Percentiles rank a stretch among this genome's conserved stretches.
Conservation (phyloP, 768 basidiomycete genomes). For the Leucosporidium creatinivorum region DNA sequence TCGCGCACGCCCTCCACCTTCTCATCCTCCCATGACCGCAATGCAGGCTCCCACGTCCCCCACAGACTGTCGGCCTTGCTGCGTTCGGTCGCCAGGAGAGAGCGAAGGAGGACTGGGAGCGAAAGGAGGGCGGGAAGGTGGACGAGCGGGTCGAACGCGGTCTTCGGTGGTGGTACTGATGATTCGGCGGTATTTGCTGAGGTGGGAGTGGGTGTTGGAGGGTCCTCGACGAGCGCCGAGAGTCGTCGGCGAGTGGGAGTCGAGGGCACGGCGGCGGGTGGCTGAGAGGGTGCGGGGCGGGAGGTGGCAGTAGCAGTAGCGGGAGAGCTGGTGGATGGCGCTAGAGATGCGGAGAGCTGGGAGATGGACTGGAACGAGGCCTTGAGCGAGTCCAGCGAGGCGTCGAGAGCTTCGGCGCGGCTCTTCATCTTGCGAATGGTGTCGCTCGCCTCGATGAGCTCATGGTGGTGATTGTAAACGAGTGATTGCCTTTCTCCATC, state of each 20-base stretch:
- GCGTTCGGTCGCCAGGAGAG: background rate
- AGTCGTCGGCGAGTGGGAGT: background rate
- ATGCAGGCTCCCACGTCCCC: slow-evolving; percentile 35
- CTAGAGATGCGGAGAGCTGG: slow-evolving; percentile 33
- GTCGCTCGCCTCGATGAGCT: slow-evolving; percentile 85
- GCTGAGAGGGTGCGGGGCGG: background rate
- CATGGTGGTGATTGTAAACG: slow-evolving; percentile 92
- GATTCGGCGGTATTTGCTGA: background rate
- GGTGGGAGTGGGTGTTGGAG: background rate
- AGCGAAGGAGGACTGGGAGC: slow-evolving; percentile 15
- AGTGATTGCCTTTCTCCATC: slow-evolving; percentile 83
- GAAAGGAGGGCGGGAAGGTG: slow-evolving; percentile 28
- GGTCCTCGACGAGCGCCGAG: background rate
- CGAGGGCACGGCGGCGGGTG: background rate
- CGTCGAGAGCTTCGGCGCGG: slow-evolving; percentile 74
- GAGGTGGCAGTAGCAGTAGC: background rate
- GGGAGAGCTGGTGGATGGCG: background rate
- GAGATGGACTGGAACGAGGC: slow-evolving; percentile 32
- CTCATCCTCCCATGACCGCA: slow-evolving; percentile 34
- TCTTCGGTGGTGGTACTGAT: background rate
- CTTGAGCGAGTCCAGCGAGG: slow-evolving; percentile 66
- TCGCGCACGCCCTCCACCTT: slow-evolving; percentile 33
- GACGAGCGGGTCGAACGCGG: slow-evolving; percentile 15
- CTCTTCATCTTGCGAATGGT: slow-evolving; percentile 90
- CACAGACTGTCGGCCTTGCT: slow-evolving; percentile 25